A percentile compares a stretch with the other conserved stretches of the same genome.
Evolutionary conservation across 2,329 filamentous ascomycete genomes (phyloP).

Genomic region (Clonostachys sp.): DNA sequence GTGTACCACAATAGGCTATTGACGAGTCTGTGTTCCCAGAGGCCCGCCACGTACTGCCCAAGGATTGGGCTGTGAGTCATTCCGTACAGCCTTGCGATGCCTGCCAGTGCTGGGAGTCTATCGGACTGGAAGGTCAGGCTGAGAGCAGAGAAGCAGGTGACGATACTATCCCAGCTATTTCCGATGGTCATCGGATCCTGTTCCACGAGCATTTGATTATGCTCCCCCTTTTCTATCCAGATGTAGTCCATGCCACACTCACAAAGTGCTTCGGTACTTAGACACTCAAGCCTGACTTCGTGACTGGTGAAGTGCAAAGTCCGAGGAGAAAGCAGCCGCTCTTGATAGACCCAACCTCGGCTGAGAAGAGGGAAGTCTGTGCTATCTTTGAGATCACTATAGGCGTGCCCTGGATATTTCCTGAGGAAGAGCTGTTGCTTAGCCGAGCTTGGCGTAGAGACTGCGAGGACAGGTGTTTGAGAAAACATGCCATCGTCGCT

Average conservation of each 20-base stretch:
- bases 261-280: not conserved
- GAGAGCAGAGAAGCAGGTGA: not conserved
- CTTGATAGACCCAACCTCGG: not conserved
- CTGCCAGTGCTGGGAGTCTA: not conserved
- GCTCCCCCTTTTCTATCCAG: not conserved
- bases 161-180: not conserved
- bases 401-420: not conserved
- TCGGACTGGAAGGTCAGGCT: not conserved
- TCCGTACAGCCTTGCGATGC: not conserved
- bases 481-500: not conserved
- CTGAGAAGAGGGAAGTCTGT: not conserved
- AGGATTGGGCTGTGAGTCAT: not conserved
- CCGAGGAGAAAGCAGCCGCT: not conserved
- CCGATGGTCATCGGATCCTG: not conserved
- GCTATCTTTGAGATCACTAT: not conserved
- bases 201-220: not conserved
- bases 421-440: not conserved
- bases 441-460: not conserved
- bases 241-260: not conserved
- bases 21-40: not conserved
- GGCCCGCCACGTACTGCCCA: not conserved
- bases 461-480: not conserved
- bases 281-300: not conserved
- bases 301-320: not conserved
- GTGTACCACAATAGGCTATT: not conserved